These are phyloP conservation scores for Corymbia maculata DNA, from an alignment of 345 rosid species.

Conservation along the genomic window DNA sequence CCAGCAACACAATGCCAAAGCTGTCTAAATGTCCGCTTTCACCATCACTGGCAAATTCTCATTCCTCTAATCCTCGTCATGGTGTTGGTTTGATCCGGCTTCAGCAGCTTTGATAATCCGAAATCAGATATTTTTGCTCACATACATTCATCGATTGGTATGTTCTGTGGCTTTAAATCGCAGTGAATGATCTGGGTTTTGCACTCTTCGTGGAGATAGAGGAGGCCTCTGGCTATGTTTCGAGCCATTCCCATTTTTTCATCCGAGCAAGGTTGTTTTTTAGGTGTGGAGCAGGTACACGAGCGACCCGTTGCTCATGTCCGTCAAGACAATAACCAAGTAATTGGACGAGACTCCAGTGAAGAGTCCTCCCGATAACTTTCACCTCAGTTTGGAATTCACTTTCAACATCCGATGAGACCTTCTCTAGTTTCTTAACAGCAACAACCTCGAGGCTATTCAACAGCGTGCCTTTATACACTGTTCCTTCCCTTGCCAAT, in stretches of 20 bases:
- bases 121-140: constrained; percentile 15
- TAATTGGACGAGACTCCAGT: constrained; percentile 6
- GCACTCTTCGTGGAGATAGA: constrained; percentile 12
- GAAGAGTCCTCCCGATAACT: constrained; percentile 19
- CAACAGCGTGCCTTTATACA: background rate
- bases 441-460: background rate
- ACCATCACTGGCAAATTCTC: background rate
- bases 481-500: constrained; percentile 12
- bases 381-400: constrained; percentile 14
- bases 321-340: constrained; percentile 14
- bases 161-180: constrained; percentile 17
- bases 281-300: constrained; percentile 1
- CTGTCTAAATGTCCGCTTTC: constrained; percentile 22
- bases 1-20: constrained; percentile 17
- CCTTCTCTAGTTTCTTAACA: constrained; percentile 2
- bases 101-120: constrained; percentile 21
- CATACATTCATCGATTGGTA: constrained; percentile 7
- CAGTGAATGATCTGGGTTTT: constrained; percentile 20
- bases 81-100: constrained; percentile 17
- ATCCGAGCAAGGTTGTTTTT: background rate
- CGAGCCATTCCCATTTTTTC: constrained; percentile 10
- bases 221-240: constrained; percentile 13
- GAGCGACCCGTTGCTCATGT: constrained; percentile 18
- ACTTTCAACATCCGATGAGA: background rate
- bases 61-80: constrained; percentile 17